These are phyloP conservation scores for Yamadazyma triangularis DNA, from an alignment of 1,139 yeast genomes.

Conservation along the genomic window DNA sequence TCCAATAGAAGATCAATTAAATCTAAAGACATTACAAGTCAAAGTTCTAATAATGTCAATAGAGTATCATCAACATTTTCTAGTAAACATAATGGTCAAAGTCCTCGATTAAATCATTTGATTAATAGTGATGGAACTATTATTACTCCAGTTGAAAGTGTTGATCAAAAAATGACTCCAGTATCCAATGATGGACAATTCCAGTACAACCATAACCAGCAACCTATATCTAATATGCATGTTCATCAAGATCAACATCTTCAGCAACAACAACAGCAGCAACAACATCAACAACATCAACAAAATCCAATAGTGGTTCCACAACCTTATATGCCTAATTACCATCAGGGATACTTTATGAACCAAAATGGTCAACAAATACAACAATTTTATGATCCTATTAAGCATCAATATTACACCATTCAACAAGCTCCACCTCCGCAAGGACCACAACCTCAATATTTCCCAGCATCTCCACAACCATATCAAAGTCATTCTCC, in stretches of 20 bases:
- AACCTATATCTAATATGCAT: constrained; percentile 1
- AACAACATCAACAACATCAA: constrained; percentile 2
- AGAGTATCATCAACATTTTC: constrained; percentile 38
- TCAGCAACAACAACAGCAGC: constrained; percentile 5
- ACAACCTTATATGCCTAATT: constrained; percentile 15
- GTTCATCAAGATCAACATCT: constrained; percentile 9
- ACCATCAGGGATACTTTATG: constrained; percentile 19
- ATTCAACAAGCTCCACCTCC: constrained; percentile 28
- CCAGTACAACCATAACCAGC: constrained; percentile 4
- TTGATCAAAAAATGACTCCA: constrained; percentile 10
- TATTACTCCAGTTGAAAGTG: constrained; percentile 39
- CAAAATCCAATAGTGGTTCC: constrained; percentile 10
- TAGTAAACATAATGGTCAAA: constrained; percentile 19
- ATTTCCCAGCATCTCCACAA: constrained; percentile 35
- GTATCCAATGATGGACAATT: constrained; percentile 4
- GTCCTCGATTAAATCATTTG: constrained; percentile 38
- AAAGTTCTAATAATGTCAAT: constrained; percentile 8
- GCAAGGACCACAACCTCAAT: constrained; percentile 32
- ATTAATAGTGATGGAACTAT: constrained; percentile 48
- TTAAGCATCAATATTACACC: constrained; percentile 43
- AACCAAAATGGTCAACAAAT: constrained; percentile 22
- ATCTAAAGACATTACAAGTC: constrained; percentile 15
- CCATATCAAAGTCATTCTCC: constrained; percentile 14
- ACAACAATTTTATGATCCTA: constrained; percentile 44
- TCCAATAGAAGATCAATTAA: constrained; percentile 14